Base-by-base conservation (phyloP, 108 stramenopile genomes). In the Fistulifera pelliculosa region DNA sequence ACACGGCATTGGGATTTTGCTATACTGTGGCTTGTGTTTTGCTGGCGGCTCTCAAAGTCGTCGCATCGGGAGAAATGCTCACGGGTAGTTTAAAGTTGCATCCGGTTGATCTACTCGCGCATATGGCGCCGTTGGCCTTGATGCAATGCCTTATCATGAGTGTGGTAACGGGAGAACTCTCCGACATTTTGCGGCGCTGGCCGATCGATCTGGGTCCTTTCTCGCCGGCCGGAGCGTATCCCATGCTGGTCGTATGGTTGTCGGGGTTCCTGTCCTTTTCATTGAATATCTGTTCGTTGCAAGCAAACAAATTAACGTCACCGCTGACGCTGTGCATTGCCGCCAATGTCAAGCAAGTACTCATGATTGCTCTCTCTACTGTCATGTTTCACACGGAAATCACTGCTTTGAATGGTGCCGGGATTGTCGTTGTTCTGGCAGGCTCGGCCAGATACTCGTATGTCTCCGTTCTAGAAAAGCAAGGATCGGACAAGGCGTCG, bases 331-430 rank as follows among this genome's bases (percentile, higher is more conserved):
- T 93, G 19, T 87, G 87, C 22, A 90, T 93, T 42, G 76, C 87
- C 11, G 85, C 92, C 27, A 93, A 93, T 67, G 85, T 90, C 41
- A 93, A 93, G 51, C 92, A 93, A 69, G 92, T 88, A 0, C 15
- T 84, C 11, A 82, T 85, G 79, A 83, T 81, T 53, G 63, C 54
- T 41, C 47, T 84, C 25, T 63, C 63, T 0, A 82, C 79, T 0
- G 66, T 83, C 19, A 43, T 81, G 22, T 85, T 81, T 59, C 12
- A 64, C 21, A 69, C 58, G 18, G 63, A 63, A 10, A 78, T 87
- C 40, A 55, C 71, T 14, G 49, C 62, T 0, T 44, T 80, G 58
- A 85, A 80, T 65, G 80, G 80, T 15, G 27, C 53, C 10, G 88
- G 88, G 0, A 81, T 90, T 49, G 47, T 80, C 8, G 74, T 86